Conservation (phyloP, 306 rosid species). For the Castanea crenata region DNA sequence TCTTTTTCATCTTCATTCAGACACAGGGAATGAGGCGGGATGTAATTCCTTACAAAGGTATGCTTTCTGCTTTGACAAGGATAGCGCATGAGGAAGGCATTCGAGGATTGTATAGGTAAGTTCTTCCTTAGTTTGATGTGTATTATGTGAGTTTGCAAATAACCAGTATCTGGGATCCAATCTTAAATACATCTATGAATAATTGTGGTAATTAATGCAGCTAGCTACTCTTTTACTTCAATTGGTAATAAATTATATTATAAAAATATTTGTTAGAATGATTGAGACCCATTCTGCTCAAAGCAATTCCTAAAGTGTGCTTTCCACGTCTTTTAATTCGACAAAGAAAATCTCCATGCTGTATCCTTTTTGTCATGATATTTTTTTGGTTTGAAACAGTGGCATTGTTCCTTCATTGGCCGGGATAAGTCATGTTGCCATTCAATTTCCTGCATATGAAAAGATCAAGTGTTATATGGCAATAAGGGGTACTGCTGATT, state of each 20-base stretch:
- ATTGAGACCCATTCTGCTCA: background rate
- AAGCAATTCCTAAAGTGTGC: too few species aligned
- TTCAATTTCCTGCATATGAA: slow-evolving; percentile 91
- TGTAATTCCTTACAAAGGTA: slow-evolving; percentile 81
- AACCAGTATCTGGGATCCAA: background rate
- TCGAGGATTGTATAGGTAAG: slow-evolving; percentile 87
- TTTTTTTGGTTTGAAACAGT: slow-evolving; percentile 50
- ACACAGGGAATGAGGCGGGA: slow-evolving; percentile 93
- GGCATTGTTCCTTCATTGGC: slow-evolving; percentile 91
- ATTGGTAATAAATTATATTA: background rate
- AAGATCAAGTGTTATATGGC: slow-evolving; percentile 75
- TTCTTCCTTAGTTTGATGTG: slow-evolving; percentile 3
- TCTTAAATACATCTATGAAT: background rate
- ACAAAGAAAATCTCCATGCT: background rate
- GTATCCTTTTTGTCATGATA: slow-evolving; percentile 6
- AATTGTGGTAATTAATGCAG: background rate
- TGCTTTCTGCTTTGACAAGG: slow-evolving; percentile 84
- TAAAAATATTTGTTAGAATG: background rate
- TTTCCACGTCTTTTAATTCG: background rate
- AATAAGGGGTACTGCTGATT: slow-evolving; percentile 47
- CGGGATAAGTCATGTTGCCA: slow-evolving; percentile 95
- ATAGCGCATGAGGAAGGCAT: slow-evolving; percentile 86
- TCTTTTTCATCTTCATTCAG: slow-evolving; percentile 33
- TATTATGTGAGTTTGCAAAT: background rate
- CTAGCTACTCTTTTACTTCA: background rate